Evolutionary conservation across 2,329 filamentous ascomycete species (phyloP), one percentile per base, ranked within the genome.

Genomic region (Sporothrix inflata): DNA sequence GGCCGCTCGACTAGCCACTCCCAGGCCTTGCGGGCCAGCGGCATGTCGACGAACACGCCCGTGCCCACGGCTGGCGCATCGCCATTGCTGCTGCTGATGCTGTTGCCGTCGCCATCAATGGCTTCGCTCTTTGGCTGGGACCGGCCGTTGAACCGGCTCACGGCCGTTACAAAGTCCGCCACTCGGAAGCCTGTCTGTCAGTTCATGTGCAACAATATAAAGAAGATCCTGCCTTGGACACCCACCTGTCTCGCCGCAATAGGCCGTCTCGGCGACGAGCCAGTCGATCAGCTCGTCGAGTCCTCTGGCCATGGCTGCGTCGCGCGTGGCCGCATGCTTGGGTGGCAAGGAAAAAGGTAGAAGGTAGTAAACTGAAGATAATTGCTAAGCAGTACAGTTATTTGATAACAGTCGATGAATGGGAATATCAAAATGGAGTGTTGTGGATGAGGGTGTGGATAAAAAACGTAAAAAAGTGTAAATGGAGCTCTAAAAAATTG

Each of bases 261-360:
- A 84, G 21, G 82, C 82, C 55, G 83, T 83, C 78, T 84, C 82
- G 1, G 78, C 80, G 71, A 85, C 78, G 73, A 84, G 81, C 73
- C 79, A 81, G 75, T 85, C 83, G 69, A 84, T 79, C 76, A 84
- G 77, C 76, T 82, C 82, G 76, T 85, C 83, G 73, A 84, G 80
- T 75, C 82, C 83, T 74, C 77, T 80, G 61, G 78, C 79, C 80
- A 82, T 82, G 34, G 55, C 72, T 45, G 47, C 40, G 49, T 53
- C 19, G 11, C 8, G 30, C 40, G 42, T 24, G 24, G 40, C 60
- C 57, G 40, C 72, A 72, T 74, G 42, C 71, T 65, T n/a, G 12
- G 14, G 63, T 19, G 47, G 45, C n/a, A 16, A 4, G 1, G 14
- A 5, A 27, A 27, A 8, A 65, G n/a, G n/a, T n/a, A 16, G 21